phyloP scores from a whole-genome alignment of 1,139 yeast genomes.

The Scheffersomyces segobiensis region DNA sequence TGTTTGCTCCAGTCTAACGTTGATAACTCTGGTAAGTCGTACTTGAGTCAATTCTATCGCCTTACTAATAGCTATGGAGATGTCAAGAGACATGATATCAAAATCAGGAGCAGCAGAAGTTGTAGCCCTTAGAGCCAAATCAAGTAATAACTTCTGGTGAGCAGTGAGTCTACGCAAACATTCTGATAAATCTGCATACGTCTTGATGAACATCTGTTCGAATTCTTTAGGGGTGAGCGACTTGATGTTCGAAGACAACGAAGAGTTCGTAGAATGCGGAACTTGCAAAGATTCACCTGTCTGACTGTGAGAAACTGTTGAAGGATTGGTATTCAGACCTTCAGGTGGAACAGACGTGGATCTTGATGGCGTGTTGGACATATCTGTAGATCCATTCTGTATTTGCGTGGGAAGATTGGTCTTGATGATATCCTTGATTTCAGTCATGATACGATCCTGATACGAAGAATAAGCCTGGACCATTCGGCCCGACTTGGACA shows the following conservation, averaged over 20 bases:
- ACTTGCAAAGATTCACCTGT: slow-evolving; percentile 7
- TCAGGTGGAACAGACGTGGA: slow-evolving; percentile 32
- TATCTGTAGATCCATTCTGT: slow-evolving; percentile 12
- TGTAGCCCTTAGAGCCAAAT: slow-evolving; percentile 62
- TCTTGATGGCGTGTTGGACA: slow-evolving; percentile 31
- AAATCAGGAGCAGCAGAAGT: slow-evolving; percentile 34
- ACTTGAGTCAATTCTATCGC: slow-evolving; percentile 75
- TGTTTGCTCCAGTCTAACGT: slow-evolving; percentile 74
- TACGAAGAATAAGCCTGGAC: slow-evolving; percentile 64
- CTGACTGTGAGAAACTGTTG: background rate
- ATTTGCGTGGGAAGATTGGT: slow-evolving; percentile 52
- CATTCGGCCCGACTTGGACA: slow-evolving; percentile 64
- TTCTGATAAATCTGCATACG: slow-evolving; percentile 67
- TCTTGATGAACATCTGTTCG: slow-evolving; percentile 63
- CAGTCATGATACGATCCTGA: slow-evolving; percentile 66
- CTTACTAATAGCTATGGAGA: slow-evolving; percentile 57
- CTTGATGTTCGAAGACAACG: slow-evolving; percentile 57
- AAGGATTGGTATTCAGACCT: slow-evolving; percentile 1
- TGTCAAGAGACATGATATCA: slow-evolving; percentile 63
- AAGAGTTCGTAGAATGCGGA: slow-evolving; percentile 18
- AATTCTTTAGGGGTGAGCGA: slow-evolving; percentile 73
- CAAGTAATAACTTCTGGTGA: slow-evolving; percentile 79
- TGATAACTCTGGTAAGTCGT: slow-evolving; percentile 74
- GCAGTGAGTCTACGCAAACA: slow-evolving; percentile 70
- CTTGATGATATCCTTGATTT: slow-evolving; percentile 73